These are phyloP conservation scores for Ramalina peruviana DNA, from an alignment of 495 filamentous ascomycete genomes.

Conservation along the genomic window DNA sequence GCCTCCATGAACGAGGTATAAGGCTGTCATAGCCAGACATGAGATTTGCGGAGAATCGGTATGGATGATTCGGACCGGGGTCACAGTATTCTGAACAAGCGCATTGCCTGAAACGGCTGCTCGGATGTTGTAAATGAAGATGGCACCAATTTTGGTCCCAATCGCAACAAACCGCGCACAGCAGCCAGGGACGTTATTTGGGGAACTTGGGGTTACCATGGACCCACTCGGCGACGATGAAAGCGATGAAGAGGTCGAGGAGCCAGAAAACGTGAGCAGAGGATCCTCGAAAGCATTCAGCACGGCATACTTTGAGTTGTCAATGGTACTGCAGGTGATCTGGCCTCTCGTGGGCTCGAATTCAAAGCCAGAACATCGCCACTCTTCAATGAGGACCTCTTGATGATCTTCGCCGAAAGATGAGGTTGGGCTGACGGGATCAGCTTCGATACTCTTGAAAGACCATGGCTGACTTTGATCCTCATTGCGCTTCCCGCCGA, in stretches of 20 bases:
- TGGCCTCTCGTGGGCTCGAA: conserved; percentile 37
- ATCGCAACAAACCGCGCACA: conserved; percentile 68
- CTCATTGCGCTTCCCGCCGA: not conserved
- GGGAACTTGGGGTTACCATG: conserved; percentile 30
- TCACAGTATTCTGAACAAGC: conserved; percentile 37
- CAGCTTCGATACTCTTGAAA: not conserved
- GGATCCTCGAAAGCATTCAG: conserved; percentile 67
- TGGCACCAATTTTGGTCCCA: conserved; percentile 63
- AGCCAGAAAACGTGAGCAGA: conserved; percentile 39
- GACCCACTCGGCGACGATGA: conserved; percentile 40
- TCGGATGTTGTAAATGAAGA: conserved; percentile 79
- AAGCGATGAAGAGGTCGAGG: conserved; percentile 41
- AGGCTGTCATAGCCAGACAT: conserved; percentile 68
- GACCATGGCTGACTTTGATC: conserved; percentile 5
- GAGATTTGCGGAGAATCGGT: conserved; percentile 86
- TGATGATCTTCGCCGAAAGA: not conserved
- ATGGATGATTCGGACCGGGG: conserved; percentile 66
- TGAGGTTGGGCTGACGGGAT: conserved; percentile 2
- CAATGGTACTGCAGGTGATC: conserved; percentile 62
- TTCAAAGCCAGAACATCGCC: conserved; percentile 45
- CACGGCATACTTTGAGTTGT: conserved; percentile 57
- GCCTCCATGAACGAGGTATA: conserved; percentile 84
- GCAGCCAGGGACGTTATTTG: conserved; percentile 59
- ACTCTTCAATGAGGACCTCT: conserved; percentile 31
- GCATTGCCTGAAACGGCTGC: conserved; percentile 37